Conservation (phyloP, 2,329 filamentous ascomycete species). For the Coniella vitis region DNA sequence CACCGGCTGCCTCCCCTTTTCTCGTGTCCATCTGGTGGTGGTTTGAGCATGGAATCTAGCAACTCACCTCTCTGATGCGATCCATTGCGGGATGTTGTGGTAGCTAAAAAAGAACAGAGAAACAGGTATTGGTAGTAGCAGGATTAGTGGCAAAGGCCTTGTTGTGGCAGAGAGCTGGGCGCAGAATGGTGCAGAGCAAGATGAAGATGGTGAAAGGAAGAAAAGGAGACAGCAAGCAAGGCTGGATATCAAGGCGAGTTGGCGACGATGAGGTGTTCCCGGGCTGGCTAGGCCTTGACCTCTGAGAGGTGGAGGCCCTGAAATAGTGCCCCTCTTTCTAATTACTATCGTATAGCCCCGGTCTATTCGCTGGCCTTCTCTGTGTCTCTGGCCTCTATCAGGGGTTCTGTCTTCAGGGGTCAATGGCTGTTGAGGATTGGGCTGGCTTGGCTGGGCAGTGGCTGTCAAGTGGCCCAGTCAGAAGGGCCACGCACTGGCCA, state of each 20-base stretch:
- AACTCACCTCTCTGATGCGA: slow-evolving; percentile 80
- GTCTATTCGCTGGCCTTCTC: slow-evolving; percentile 15
- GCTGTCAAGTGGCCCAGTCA: background rate
- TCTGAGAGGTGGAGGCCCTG: slow-evolving; percentile 11
- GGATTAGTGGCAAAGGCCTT: background rate
- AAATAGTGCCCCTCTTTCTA: slow-evolving; percentile 17
- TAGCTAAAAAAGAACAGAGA: slow-evolving; percentile 2
- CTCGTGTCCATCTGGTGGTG: background rate
- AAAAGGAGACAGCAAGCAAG: slow-evolving; percentile 10
- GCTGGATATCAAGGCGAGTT: slow-evolving; percentile 12
- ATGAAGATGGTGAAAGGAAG: slow-evolving; percentile 9
- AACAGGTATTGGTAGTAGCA: background rate
- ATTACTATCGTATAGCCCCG: slow-evolving; percentile 6
- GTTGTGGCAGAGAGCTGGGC: background rate
- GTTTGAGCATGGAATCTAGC: background rate
- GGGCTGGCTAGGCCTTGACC: slow-evolving; percentile 5
- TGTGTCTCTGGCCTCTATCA: background rate
- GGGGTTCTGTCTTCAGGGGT: background rate
- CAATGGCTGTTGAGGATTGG: background rate
- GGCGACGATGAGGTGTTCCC: slow-evolving; percentile 14
- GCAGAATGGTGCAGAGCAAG: slow-evolving; percentile 21
- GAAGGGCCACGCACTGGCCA: background rate
- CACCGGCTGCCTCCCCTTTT: slow-evolving; percentile 11
- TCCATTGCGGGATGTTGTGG: slow-evolving; percentile 55
- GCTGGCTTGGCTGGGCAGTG: too few relatives aligned